phyloP scores from a whole-genome alignment of 2,329 filamentous ascomycete species.

The Colletotrichum liriopes region DNA sequence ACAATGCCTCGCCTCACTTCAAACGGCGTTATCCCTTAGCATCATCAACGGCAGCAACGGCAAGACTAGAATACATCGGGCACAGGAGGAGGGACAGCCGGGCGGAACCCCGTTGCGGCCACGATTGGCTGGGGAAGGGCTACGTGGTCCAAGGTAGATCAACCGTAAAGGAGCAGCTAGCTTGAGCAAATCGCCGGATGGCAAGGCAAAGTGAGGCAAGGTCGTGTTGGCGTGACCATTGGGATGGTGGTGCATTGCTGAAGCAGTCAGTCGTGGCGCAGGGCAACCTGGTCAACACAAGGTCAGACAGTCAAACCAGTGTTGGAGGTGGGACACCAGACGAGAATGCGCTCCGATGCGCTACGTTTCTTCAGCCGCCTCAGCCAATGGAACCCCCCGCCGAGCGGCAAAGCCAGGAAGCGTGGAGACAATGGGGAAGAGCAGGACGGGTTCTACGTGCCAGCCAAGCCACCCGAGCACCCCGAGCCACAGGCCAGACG shows the following conservation, averaged over 20 bases:
- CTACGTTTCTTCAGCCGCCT: slow-evolving; percentile 35
- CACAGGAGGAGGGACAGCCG: slow-evolving; percentile 10
- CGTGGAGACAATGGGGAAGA: not conserved
- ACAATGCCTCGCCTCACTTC: slow-evolving; percentile 4
- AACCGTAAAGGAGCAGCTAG: slow-evolving; percentile 3
- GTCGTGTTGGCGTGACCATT: not conserved
- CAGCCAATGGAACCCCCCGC: slow-evolving; percentile 21
- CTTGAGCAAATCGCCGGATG: not conserved
- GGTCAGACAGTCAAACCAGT: slow-evolving; percentile 12
- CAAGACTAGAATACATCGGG: slow-evolving; percentile 20
- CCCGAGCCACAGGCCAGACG: slow-evolving; percentile 29
- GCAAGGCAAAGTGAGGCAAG: slow-evolving; percentile 4
- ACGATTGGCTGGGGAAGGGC: slow-evolving; percentile 21
- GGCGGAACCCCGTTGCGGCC: not conserved
- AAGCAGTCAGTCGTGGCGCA: slow-evolving; percentile 18
- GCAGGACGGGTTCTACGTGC: slow-evolving; percentile 7
- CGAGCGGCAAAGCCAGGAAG: not conserved
- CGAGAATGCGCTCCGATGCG: slow-evolving; percentile 4
- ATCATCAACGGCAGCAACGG: slow-evolving; percentile 26
- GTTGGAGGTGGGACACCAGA: slow-evolving; percentile 15
- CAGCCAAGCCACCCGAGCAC: slow-evolving; percentile 39
- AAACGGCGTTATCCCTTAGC: not conserved
- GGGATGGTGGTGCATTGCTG: slow-evolving; percentile 11
- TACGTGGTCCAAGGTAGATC: slow-evolving; percentile 11
- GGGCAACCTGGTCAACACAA: slow-evolving; percentile 14